Evolutionary conservation across 2,329 filamentous ascomycete genomes (phyloP).

Genomic region (Neonectria magnoliae): DNA sequence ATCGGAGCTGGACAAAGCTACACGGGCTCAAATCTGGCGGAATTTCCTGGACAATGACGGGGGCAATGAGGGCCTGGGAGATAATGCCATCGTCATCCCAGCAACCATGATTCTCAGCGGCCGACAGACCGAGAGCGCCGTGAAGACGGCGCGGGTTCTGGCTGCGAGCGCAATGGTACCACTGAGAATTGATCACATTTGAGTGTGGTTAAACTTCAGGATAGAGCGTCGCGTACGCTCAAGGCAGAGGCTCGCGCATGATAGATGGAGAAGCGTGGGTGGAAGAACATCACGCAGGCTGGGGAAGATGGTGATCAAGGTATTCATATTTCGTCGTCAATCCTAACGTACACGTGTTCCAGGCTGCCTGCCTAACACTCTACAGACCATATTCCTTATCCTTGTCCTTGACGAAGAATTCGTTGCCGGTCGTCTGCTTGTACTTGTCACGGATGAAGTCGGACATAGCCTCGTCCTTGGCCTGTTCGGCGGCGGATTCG

Average conservation of each 20-base stretch:
- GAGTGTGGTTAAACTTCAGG: slow-evolving; percentile 17
- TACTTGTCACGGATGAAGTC: slow-evolving; percentile 78
- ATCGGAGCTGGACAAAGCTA: too few species aligned
- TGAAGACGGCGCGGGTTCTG: slow-evolving; percentile 23
- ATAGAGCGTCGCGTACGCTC: not conserved
- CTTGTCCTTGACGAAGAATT: slow-evolving; percentile 78
- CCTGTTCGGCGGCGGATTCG: slow-evolving; percentile 79
- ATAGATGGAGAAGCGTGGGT: not conserved
- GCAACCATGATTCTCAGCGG: slow-evolving; percentile 24
- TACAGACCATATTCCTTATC: slow-evolving; percentile 51
- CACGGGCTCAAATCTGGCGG: too few species aligned
- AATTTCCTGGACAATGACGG: not conserved
- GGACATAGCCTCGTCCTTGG: slow-evolving; percentile 82
- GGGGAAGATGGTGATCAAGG: not conserved
- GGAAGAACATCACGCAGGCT: not conserved
- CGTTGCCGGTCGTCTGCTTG: slow-evolving; percentile 73
- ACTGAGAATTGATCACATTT: slow-evolving; percentile 11
- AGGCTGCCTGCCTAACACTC: not conserved
- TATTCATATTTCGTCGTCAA: not conserved
- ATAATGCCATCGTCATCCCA: not conserved
- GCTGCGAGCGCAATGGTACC: slow-evolving; percentile 1
- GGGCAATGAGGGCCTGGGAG: not conserved
- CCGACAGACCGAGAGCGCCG: slow-evolving; percentile 30
- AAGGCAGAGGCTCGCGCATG: not conserved
- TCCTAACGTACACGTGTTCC: not conserved